A percentile compares a stretch with the other conserved stretches of the same genome.
phyloP scores from a whole-genome alignment of 148 eudicot genomes.

The Persicaria tinctoria region DNA sequence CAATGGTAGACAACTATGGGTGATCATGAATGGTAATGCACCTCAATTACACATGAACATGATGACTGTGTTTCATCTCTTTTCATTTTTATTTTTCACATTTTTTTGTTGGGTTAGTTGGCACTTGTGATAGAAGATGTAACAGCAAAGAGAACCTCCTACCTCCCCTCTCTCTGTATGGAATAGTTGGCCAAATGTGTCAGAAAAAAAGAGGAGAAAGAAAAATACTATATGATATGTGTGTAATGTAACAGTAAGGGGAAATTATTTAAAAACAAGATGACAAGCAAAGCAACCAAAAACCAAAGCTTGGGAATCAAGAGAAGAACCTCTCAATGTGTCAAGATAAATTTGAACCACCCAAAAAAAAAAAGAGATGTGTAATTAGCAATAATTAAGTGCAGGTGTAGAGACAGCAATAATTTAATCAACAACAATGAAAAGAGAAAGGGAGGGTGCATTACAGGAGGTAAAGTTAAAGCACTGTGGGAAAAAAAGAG shows the following conservation, averaged over 20 bases:
- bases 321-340: slow-evolving; percentile 21
- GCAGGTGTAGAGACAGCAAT: background rate
- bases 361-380: background rate
- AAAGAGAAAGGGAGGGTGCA: slow-evolving; percentile 2
- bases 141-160: slow-evolving; percentile 3
- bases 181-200: slow-evolving; percentile 2
- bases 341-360: background rate
- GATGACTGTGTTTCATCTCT: background rate
- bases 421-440: background rate
- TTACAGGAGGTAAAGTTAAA: slow-evolving; percentile 6
- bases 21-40: slow-evolving; percentile 10
- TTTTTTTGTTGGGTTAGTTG: slow-evolving; percentile 7
- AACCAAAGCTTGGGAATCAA: slow-evolving; percentile 20
- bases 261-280: background rate
- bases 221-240: background rate
- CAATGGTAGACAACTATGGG: background rate
- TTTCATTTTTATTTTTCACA: background rate
- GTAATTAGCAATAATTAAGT: slow-evolving; percentile 5
- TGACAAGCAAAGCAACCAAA: slow-evolving; percentile 20
- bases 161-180: slow-evolving; percentile 4
- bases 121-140: background rate
- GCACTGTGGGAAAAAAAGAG: background rate
- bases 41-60: slow-evolving; percentile 4
- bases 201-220: background rate
- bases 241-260: background rate